These are phyloP conservation scores for Colletotrichum sp. DNA, from an alignment of 2,329 filamentous ascomycete genomes.

Conservation along the genomic window DNA sequence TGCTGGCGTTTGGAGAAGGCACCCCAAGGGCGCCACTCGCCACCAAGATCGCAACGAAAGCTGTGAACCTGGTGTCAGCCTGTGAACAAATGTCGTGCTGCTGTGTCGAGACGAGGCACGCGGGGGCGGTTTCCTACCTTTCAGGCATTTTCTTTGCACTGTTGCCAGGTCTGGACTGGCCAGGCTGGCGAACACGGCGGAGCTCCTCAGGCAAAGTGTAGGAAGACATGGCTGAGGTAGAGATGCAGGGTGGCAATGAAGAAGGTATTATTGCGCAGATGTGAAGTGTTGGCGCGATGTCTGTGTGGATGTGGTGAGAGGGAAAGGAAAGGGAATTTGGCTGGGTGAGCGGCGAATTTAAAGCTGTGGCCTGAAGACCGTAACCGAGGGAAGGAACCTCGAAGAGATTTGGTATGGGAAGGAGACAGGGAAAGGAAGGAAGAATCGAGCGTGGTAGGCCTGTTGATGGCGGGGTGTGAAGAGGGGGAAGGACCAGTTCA, in stretches of 20 bases:
- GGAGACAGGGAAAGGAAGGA: not conserved
- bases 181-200: not conserved
- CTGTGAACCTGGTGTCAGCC: slow-evolving; percentile 23
- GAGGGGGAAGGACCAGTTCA: not conserved
- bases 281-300: not conserved
- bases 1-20: slow-evolving; percentile 39
- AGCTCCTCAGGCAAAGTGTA: not conserved
- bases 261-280: not conserved
- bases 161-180: not conserved
- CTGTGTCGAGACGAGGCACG: not conserved
- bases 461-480: not conserved
- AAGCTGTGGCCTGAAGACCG: not conserved
- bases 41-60: slow-evolving; percentile 38
- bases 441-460: not conserved
- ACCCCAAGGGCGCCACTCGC: slow-evolving; percentile 37
- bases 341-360: not conserved
- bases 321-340: not conserved
- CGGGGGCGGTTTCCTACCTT: not conserved
- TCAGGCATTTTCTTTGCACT: not conserved
- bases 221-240: not conserved
- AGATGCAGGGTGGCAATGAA: not conserved
- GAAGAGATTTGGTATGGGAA: not conserved
- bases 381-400: not conserved
- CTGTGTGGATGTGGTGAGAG: not conserved
- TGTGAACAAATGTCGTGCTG: not conserved